These are phyloP conservation scores for Tetrapisispora iriomotensis DNA, from an alignment of 805 yeast genomes.

Conservation along the genomic window DNA sequence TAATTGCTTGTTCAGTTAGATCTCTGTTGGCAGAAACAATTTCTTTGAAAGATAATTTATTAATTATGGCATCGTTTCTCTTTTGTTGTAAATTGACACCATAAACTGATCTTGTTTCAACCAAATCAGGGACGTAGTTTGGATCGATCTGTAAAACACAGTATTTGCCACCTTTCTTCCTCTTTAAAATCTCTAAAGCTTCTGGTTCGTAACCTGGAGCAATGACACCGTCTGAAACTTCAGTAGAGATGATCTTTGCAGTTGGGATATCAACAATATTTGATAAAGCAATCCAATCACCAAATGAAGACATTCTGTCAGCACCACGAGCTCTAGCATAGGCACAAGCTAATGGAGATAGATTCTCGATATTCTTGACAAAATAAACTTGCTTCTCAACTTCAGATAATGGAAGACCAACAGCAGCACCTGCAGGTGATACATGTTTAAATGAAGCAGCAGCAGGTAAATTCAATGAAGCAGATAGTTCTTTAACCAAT, in stretches of 20 bases:
- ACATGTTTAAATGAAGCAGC: conserved; percentile 99
- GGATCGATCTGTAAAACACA: conserved; percentile 96
- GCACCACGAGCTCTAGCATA: conserved; percentile 99
- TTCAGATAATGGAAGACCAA: conserved; percentile 86
- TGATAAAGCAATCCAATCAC: conserved; percentile 95
- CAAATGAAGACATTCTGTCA: conserved; percentile 98
- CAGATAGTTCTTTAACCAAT: conserved; percentile 89
- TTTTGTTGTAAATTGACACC: conserved; percentile 94
- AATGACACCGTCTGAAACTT: conserved; percentile 96
- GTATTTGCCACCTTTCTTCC: conserved; percentile 96
- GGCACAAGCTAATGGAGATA: conserved; percentile 94
- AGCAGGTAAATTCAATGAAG: conserved; percentile 90
- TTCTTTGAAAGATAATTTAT: conserved; percentile 82
- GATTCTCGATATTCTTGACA: conserved; percentile 86
- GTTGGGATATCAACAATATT: conserved; percentile 94
- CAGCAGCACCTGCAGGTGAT: conserved; percentile 98
- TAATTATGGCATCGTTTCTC: conserved; percentile 95
- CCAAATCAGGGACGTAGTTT: conserved; percentile 67
- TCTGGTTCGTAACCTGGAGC: conserved; percentile 95
- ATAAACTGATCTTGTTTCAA: conserved; percentile 90
- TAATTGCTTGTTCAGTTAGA: conserved; percentile 82
- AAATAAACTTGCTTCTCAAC: conserved; percentile 91
- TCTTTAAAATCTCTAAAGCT: conserved; percentile 78
- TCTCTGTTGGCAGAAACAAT: conserved; percentile 79
- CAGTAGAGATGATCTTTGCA: conserved; percentile 93